Percentiles rank a stretch among this genome's conserved stretches.
phyloP scores from a whole-genome alignment of 352 stramenopile species.

The Globisporangium paddicum region DNA sequence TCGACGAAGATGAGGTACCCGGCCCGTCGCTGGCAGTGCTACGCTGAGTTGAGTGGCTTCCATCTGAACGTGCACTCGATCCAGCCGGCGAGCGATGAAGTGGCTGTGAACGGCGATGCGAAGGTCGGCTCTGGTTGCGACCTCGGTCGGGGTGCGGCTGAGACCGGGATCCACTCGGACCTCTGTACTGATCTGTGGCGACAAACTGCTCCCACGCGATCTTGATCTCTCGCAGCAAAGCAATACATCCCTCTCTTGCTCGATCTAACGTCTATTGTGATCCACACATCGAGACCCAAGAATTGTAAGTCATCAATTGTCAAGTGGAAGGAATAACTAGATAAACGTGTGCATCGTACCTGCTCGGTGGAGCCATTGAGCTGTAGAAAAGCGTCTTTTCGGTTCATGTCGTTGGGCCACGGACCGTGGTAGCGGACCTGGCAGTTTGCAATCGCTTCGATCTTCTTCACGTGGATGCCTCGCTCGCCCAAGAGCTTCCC shows the following conservation, averaged over 20 bases:
- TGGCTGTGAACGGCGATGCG: conserved; percentile 1
- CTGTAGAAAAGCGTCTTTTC: conserved; percentile 9
- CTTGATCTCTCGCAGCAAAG: conserved; percentile 14
- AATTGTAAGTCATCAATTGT: background rate
- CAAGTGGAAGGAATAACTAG: background rate
- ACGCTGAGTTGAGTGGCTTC: background rate
- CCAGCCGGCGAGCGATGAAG: background rate
- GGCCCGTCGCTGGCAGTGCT: background rate
- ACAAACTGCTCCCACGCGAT: conserved; percentile 20
- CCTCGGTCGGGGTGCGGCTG: conserved; percentile 5
- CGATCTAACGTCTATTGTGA: conserved; percentile 10
- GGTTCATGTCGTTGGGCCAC: conserved; percentile 7
- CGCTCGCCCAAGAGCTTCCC: conserved; percentile 58
- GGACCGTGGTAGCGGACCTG: conserved; percentile 20
- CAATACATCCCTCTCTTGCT: conserved; percentile 14
- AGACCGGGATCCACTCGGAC: background rate
- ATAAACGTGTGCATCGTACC: background rate
- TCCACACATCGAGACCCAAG: background rate
- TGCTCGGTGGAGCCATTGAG: conserved; percentile 15
- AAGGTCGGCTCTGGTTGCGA: conserved; percentile 7
- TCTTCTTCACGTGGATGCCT: conserved; percentile 59
- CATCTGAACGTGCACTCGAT: background rate
- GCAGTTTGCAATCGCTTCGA: conserved; percentile 33
- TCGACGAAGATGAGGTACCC: background rate
- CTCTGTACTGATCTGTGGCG: background rate